Percentiles rank a stretch among this genome's conserved stretches.
These are phyloP conservation scores for Trichodelitschia bisporula DNA, from an alignment of 495 filamentous ascomycete species.

Conservation along the genomic window DNA sequence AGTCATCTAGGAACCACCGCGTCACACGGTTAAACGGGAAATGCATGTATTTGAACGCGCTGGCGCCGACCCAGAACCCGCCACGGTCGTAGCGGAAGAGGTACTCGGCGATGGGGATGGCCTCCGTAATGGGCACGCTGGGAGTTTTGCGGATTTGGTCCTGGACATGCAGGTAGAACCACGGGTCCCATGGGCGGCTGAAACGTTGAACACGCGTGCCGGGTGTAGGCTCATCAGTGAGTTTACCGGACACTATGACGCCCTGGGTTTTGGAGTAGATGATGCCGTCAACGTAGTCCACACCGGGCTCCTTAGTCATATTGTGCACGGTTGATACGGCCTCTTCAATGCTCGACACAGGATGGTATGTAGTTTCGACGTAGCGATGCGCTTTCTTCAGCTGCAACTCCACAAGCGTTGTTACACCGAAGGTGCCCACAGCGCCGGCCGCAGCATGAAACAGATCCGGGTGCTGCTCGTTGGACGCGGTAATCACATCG, in stretches of 20 bases:
- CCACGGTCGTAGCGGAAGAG: conserved; percentile 40
- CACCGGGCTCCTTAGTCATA: conserved; percentile 9
- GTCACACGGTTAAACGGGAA: conserved; percentile 29
- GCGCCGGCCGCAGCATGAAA: conserved; percentile 30
- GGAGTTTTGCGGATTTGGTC: conserved; percentile 8
- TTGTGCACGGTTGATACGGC: conserved; percentile 16
- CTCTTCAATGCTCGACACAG: conserved; percentile 12
- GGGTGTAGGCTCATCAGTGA: conserved; percentile 16
- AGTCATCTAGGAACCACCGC: conserved; percentile 32
- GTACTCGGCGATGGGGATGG: conserved; percentile 31
- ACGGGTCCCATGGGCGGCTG: conserved; percentile 25
- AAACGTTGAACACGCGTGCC: conserved; percentile 19
- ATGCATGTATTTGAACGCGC: conserved; percentile 28
- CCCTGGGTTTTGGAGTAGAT: conserved; percentile 26
- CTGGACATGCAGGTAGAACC: conserved; percentile 31
- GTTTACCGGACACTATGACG: conserved; percentile 25
- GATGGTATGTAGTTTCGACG: conserved; percentile 29
- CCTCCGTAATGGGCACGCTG: conserved; percentile 15
- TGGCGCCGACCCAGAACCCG: conserved; percentile 30
- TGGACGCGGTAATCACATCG: conserved; percentile 19
- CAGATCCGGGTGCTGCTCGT: conserved; percentile 20
- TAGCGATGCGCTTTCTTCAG: conserved; percentile 27
- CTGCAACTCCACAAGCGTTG: conserved; percentile 27
- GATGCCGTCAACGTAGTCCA: conserved; percentile 18
- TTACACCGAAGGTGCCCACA: conserved; percentile 30